A percentile compares a stretch with the other conserved stretches of the same genome.
phyloP scores from a whole-genome alignment of 2,329 filamentous ascomycete species.

The Penicillium sp. region DNA sequence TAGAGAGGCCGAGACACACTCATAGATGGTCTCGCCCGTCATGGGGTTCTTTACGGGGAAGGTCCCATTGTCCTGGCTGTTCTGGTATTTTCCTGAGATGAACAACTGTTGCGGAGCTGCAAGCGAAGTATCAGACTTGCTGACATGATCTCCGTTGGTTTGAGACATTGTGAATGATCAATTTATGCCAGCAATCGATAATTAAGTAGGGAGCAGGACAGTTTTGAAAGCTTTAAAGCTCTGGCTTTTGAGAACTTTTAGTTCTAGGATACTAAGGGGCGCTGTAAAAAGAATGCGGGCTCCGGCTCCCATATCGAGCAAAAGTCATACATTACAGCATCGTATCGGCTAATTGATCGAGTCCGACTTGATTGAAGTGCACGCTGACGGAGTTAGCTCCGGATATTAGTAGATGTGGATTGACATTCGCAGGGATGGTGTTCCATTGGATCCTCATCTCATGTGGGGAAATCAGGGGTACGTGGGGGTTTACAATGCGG shows the following conservation, averaged over 20 bases:
- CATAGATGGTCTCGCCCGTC: slow-evolving; percentile 4
- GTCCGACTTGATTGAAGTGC: neutral
- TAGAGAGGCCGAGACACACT: slow-evolving; percentile 5
- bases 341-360: neutral
- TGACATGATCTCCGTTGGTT: slow-evolving; percentile 1
- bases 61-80: slow-evolving; percentile 1
- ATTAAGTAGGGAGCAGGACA: neutral
- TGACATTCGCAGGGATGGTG: neutral
- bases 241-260: neutral
- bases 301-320: neutral
- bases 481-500: neutral
- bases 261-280: neutral
- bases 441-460: slow-evolving; percentile 1
- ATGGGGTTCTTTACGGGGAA: slow-evolving; percentile 6
- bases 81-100: slow-evolving; percentile 5
- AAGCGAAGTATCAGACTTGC: slow-evolving; percentile 2
- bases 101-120: slow-evolving; percentile 3
- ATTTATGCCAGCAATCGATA: neutral
- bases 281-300: neutral
- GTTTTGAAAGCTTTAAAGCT: neutral
- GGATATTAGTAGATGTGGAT: neutral
- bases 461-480: neutral
- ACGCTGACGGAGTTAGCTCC: neutral
- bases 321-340: neutral
- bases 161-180: slow-evolving; percentile 5